phyloP scores from a whole-genome alignment of 345 rosid species.

The Citrus medica region DNA sequence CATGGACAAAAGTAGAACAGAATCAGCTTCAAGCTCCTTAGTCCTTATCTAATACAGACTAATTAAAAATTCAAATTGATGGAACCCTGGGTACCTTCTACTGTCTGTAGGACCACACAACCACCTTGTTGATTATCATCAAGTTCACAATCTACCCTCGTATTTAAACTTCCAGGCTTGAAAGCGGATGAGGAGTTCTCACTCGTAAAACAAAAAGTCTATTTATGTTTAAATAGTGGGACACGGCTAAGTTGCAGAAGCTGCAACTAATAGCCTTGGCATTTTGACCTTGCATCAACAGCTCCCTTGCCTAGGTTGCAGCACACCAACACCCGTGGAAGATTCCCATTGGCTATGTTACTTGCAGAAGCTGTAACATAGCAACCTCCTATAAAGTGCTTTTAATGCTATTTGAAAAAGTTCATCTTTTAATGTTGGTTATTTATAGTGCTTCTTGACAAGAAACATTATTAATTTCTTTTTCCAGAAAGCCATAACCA shows the following conservation, averaged over 20 bases:
- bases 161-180: not conserved
- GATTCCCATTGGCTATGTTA: too few relatives aligned
- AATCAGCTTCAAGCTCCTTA: too few relatives aligned
- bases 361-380: too few relatives aligned
- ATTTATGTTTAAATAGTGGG: not conserved
- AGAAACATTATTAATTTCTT: not conserved
- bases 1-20: not conserved
- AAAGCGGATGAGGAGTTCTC: not conserved
- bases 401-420: not conserved
- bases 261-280: too few relatives aligned
- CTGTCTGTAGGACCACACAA: not conserved
- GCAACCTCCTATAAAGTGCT: too few relatives aligned
- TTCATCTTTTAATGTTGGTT: too few relatives aligned
- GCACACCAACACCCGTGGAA: too few relatives aligned
- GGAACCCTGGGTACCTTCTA: not conserved
- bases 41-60: too few relatives aligned
- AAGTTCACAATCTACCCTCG: not conserved
- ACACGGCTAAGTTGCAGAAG: too few relatives aligned
- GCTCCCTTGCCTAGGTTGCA: too few relatives aligned
- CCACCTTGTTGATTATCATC: not conserved
- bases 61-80: too few relatives aligned
- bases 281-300: too few relatives aligned
- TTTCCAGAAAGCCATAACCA: not conserved
- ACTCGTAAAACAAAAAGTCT: not conserved
- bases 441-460: not conserved